A percentile compares a stretch with the other conserved stretches of the same genome.
These are phyloP conservation scores for Glebionis coronaria DNA, from an alignment of 129 eudicot genomes.

Conservation along the genomic window DNA sequence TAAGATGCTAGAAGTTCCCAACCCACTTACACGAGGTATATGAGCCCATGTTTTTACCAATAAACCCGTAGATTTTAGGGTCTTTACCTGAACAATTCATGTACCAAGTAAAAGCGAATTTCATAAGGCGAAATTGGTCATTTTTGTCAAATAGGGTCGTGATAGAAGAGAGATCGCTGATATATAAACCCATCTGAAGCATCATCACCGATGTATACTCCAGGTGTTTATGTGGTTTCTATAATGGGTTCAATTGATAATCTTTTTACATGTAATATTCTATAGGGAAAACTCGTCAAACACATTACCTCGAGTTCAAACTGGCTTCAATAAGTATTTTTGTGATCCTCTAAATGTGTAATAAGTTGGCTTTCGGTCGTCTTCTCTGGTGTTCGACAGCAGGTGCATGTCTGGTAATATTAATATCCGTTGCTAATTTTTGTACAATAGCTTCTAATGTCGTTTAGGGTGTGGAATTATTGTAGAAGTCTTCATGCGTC, in stretches of 20 bases:
- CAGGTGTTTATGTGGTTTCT: constrained; percentile 54
- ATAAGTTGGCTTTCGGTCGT: too few species aligned
- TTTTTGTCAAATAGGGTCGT: constrained; percentile 62
- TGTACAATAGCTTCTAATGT: too few species aligned
- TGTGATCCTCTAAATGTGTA: too few species aligned
- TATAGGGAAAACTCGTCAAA: too few species aligned
- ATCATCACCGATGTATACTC: constrained; percentile 58
- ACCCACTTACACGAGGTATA: constrained; percentile 95
- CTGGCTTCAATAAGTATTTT: too few species aligned
- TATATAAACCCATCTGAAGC: constrained; percentile 50
- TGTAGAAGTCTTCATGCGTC: too few species aligned
- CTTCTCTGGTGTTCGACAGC: too few species aligned
- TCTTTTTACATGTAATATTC: too few species aligned
- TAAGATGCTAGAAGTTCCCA: constrained; percentile 98
- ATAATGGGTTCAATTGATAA: constrained; percentile 77
- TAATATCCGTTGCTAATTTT: too few species aligned
- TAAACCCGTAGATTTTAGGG: constrained; percentile 48
- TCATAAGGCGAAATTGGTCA: constrained; percentile 93
- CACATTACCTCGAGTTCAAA: too few species aligned
- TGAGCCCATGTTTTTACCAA: constrained; percentile 81
- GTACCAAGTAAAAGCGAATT: constrained; percentile 86
- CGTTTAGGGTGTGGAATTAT: too few species aligned
- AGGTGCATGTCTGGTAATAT: too few species aligned
- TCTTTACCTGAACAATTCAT: constrained; percentile 43
- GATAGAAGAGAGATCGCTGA: constrained; percentile 50